Base-by-base conservation (phyloP, 306 rosid genomes). In the Pterocarpus santalinus region DNA sequence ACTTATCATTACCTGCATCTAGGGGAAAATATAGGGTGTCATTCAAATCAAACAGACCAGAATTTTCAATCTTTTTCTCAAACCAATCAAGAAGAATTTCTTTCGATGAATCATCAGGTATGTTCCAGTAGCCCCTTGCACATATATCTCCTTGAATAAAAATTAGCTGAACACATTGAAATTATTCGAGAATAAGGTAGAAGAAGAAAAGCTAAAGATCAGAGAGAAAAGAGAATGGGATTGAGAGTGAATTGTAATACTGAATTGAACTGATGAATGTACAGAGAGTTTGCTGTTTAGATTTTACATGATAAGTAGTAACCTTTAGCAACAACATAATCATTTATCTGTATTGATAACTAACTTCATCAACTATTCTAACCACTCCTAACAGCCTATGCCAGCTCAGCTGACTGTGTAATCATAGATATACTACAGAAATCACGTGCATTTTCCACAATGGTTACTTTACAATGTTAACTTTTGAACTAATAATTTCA, bases 111-210 rank as follows among this genome's bases (percentile, higher is more conserved):
- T 68, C 85, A 30, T 77, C 82, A 3, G 88, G 90, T 76, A 72
- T 83, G 87, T 88, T 84, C 99, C 98, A 91, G 84, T 95, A 95
- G 72, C 99, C 98, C 76, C 99, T 89, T 58, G 88, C 86, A 4
- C 98, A 93, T 61, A 91, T 77, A 65, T 85, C 82, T 72, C 90
- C 93, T 88, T 34, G 82, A 86, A 89, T 67, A 44, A 83, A 89
- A 69, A 88, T 85, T 62, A 95, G 83, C 97, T 95, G 97, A 77
- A 80, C 69, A 85, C 35, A 66, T 38, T 44, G 72, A 81, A 82
- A 33, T 70, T 5, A 39, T 64, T 34, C 12, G 0, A 71, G 44
- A 77, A 41, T 76, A 32, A 69, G 43, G 15, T 69, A 76, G 49
- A 38, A 0, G 8, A 74, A 57, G 69, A 60, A 68, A 65, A 41